Percentiles rank a stretch among this genome's conserved stretches.
Evolutionary conservation across 106 monocot genomes (phyloP).

Genomic region (Dendrobium chrysotoxum): DNA sequence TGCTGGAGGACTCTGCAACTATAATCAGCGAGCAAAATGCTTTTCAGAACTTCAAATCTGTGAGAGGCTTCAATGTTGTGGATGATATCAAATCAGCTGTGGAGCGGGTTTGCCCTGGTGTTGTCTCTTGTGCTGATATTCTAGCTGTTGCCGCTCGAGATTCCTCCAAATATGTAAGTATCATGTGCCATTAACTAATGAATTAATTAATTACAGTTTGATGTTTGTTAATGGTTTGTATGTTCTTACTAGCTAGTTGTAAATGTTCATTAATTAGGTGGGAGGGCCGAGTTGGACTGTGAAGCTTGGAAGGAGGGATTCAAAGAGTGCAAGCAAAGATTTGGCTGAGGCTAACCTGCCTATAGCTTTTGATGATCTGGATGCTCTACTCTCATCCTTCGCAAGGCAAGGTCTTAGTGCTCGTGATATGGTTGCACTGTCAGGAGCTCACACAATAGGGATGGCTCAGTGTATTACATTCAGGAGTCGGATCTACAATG

Average conservation of each 20-base stretch:
- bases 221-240: too few relatives aligned
- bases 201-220: too few relatives aligned
- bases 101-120: slow-evolving; percentile 11
- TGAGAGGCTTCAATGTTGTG: slow-evolving; percentile 32
- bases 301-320: slow-evolving; percentile 23
- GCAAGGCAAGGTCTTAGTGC: slow-evolving; percentile 17
- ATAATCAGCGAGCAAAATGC: slow-evolving; percentile 38
- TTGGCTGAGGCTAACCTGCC: slow-evolving; percentile 18
- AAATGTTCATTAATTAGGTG: slow-evolving; percentile 6
- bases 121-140: slow-evolving; percentile 38
- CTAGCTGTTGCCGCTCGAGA: slow-evolving; percentile 36
- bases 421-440: slow-evolving; percentile 35
- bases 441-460: slow-evolving; percentile 45
- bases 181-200: background rate
- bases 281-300: slow-evolving; percentile 23
- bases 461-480: slow-evolving; percentile 31
- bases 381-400: slow-evolving; percentile 21
- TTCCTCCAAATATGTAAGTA: slow-evolving; percentile 5
- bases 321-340: slow-evolving; percentile 12
- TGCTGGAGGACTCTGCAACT: slow-evolving; percentile 26
- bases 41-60: slow-evolving; percentile 22
- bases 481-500: slow-evolving; percentile 38
- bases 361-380: slow-evolving; percentile 17
- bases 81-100: slow-evolving; percentile 24
- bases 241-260: too few relatives aligned